Base-by-base conservation (phyloP, 2,329 filamentous ascomycete species). In the Aspergillus sp. region DNA sequence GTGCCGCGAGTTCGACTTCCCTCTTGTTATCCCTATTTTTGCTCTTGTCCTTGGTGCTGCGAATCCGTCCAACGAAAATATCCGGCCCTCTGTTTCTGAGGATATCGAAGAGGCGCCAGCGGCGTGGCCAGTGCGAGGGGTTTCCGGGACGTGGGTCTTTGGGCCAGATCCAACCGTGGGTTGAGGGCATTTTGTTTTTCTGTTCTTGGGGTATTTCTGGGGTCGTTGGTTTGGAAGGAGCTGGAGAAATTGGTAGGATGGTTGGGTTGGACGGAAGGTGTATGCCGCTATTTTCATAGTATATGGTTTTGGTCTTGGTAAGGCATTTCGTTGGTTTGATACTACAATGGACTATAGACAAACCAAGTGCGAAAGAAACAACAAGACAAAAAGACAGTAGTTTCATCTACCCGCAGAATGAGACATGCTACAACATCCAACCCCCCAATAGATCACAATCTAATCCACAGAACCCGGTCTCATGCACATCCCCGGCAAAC, bases 1-100 rank as follows among this genome's bases (percentile, higher is more conserved):
- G 33, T 15, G n/a, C n/a, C 17, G 12, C 13, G 3, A 37, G 3
- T 17, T n/a, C 33, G n/a, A 37, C 33, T 10, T 15, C 37, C 10
- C 19, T 39, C 9, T 39, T 39, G 4, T 4, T 20, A 46, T 25
- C 48, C 48, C 22, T 39, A 44, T 4, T 25, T 9, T 7, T 41
- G 23, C 10, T 9, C 17, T 5, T 38, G 48, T 13, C 17, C 17
- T 37, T 15, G 27, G 15, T 12, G 6, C 17, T 39, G 7, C 50
- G 45, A 39, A 65, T 56, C 12, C 44, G 52, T 6, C 60, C 64
- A n/a, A 73, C 57, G 32, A 67, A 72, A 4, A 74, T 67, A 54
- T 74, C 71, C 10, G 71, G 70, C 1, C 70, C 71, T 47, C 62
- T 67, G 32, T 64, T 64, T 6, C 52, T 64, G 13, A 72, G 38